Base-by-base conservation (phyloP, 2,329 filamentous ascomycete genomes). In the Aspergillus flavus region DNA sequence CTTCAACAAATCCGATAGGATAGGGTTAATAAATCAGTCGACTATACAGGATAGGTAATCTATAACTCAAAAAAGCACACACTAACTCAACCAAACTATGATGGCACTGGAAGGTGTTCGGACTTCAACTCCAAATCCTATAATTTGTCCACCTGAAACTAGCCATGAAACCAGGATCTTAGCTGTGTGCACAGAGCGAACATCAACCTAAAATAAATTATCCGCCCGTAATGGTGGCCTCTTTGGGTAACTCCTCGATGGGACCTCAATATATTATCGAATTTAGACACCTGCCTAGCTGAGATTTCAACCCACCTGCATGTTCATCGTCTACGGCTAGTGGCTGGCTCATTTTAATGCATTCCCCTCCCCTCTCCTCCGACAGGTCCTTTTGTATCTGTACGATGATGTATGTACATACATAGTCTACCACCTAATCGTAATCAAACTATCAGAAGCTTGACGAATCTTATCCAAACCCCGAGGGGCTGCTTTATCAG, bases 391-490 rank as follows among this genome's bases (percentile, higher is more conserved):
- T 14, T 14, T n/a, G 30, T 14, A 36, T 19, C 52, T 39, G 52
- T 54, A 54, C 52, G n/a, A 54, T 54, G 52, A 54, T 54, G 52
- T 54, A 52, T 19, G 48, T 32, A 26, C 11, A 28, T 26, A 48
- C 21, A 48, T 48, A 54, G 52, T 36, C 30, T 2, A 36, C n/a
- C 52, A 36, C 50, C 28, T 53, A 54, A 54, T 54, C 32, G 32
- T 36, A 54, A 54, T 23, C 52, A 54, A 54, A 54, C 52, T 54
- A 54, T 36, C 32, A 54, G 52, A 54, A 54, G 52, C 52, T 54
- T 54, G 52, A 54, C n/a, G 52, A 54, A 54, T 54, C 52, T 54
- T 54, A 54, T 54, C 32, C 52, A 54, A 54, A 26, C 52, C 32
- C 32, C 32, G 52, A 54, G 52, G 32, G n/a, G n/a, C 11, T 11